Base-by-base conservation (phyloP, 371 early-diverging fungal genomes). In the Basidiobolus meristosporus region DNA sequence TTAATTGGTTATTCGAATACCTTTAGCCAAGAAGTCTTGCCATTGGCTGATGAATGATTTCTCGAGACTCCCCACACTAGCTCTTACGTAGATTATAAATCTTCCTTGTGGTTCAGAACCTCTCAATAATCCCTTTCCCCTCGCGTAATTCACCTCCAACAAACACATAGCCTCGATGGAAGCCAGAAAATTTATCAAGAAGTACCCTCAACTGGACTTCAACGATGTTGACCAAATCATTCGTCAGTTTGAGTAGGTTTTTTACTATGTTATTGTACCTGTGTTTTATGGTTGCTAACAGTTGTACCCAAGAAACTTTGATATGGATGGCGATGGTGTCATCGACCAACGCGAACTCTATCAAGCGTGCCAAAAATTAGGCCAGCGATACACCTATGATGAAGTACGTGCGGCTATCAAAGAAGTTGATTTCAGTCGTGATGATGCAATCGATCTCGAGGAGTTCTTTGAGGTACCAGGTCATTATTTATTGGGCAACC, bases 401-500 rank as follows among this genome's bases (percentile, higher is more conserved):
- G 73, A 82, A 46, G 71, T 85, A 42, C 72, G 82, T 37, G 59
- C 63, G 2, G 72, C 74, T 28, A 49, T 84, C 35, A 78, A 77
- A 53, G 59, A 74, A 42, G 70, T 84, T 17, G 69, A 70, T 35
- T 68, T 68, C 40, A 80, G 72, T 50, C 62, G 75, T 11, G 68
- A 70, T 10, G 78, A 76, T 47, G 71, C 72, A 48, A 72, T 84
- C 38, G 82, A 81, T 46, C 65, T 77, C 3, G 86, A 84, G 49
- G 86, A 85, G 50, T 84, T 82, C 54, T 63, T 84, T 20, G 83
- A 81, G 67, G 79, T 74, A 65, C 60, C 35, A 17, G n/a, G n/a
- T n/a, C n/a, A n/a, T n/a, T n/a, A n/a, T n/a, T n/a, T n/a, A n/a
- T n/a, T n/a, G n/a, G 31, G 33, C 22, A 3, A 32, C 20, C 14